Base-by-base conservation (phyloP, 169 alveolate species). In the Plasmodium vinckei region DNA sequence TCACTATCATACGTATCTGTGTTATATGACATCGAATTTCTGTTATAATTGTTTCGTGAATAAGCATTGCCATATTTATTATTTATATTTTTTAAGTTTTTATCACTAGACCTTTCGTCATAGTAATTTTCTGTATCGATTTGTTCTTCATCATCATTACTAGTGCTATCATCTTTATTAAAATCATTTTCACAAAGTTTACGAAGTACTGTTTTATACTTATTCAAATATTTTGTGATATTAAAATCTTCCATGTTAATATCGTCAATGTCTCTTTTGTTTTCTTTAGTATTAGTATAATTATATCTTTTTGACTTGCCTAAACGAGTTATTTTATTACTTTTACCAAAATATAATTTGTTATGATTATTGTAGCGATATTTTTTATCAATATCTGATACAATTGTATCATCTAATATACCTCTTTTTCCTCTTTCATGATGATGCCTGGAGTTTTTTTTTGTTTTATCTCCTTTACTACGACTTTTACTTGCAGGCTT, bases 221-320 rank as follows among this genome's bases (percentile, higher is more conserved):
- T 77, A 15, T 49, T 77, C 72, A 77, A 64, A 64, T 77, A 77
- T 77, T 77, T 77, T 0, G 57, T 68, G 46, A 77, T 77, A 42
- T 77, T 64, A 54, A 77, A 49, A 49, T 77, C 73, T 9, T 77
- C 47, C 54, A 51, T 13, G 7, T 64, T 63, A 0, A 27, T 56
- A 27, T 64, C 68, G 1, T 68, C 39, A 33, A 51, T 44, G 33
- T 7, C 63, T 9, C n/a, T 46, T 7, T 27, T 6, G 17, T 64
- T 44, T 56, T 42, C 23, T 51, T 7, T 15, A 51, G 19, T 15
- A 13, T 51, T 51, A 1, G 19, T 2, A 15, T 13, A 51, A 51
- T 51, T 51, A 12, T 15, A 1, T 15, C 12, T n/a, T 49, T n/a
- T 15, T 51, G 23, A 12, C 23, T 51, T 13, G 19, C 7, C 19